Percentiles rank a stretch among this genome's conserved stretches.
These are phyloP conservation scores for Rhizomucor pusillus DNA, from an alignment of 371 early-diverging fungal genomes.

Conservation along the genomic window DNA sequence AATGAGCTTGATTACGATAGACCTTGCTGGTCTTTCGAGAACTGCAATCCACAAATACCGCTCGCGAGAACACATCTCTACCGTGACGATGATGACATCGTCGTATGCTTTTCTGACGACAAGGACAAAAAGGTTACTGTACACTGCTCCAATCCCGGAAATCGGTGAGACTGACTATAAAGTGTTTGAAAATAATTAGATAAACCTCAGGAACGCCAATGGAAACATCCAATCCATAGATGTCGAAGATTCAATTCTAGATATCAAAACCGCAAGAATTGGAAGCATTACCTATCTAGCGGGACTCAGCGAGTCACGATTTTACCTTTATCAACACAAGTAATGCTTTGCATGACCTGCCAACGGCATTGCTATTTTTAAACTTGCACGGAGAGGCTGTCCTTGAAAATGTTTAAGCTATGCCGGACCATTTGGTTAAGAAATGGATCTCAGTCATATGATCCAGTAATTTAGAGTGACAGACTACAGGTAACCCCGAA, in stretches of 20 bases:
- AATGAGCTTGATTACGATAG: background rate
- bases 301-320: slow-evolving; percentile 9
- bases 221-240: background rate
- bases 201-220: background rate
- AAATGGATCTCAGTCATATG: too few species aligned
- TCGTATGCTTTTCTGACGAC: slow-evolving; percentile 5
- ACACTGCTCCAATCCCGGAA: too few species aligned
- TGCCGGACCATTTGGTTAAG: too few species aligned
- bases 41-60: slow-evolving; percentile 7
- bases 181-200: background rate
- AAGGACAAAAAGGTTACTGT: background rate
- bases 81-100: background rate
- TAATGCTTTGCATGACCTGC: slow-evolving; percentile 1
- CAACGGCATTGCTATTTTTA: too few species aligned
- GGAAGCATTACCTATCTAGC: background rate
- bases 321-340: slow-evolving; percentile 10
- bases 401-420: too few species aligned
- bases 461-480: slow-evolving; percentile 5
- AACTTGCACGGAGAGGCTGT: too few species aligned
- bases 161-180: too few species aligned
- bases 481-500: background rate
- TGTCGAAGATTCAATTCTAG: slow-evolving; percentile 1
- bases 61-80: slow-evolving; percentile 11
- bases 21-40: slow-evolving; percentile 6
- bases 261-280: slow-evolving; percentile 5